Conservation (phyloP, 2,329 filamentous ascomycete species). For the Paraconiothyrium sp. region DNA sequence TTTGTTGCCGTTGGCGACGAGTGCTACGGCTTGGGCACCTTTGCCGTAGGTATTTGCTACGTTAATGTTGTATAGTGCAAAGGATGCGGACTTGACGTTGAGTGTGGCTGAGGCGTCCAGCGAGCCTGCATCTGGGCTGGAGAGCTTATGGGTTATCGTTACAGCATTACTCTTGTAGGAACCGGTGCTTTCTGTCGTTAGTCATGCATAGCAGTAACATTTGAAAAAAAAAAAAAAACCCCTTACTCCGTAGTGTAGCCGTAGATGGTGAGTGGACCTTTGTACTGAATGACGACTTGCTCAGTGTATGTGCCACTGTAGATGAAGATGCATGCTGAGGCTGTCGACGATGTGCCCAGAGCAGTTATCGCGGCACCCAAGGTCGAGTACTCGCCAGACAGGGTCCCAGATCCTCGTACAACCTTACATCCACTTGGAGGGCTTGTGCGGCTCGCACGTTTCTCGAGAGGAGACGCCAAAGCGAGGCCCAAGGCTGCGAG, state of each 20-base stretch:
- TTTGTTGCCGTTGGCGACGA: slow-evolving; percentile 57
- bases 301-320: slow-evolving; percentile 65
- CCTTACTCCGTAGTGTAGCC: slow-evolving; percentile 26
- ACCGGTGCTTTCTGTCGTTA: slow-evolving; percentile 4
- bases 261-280: slow-evolving; percentile 54
- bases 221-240: background rate
- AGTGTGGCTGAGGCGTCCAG: slow-evolving; percentile 62
- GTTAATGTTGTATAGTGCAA: slow-evolving; percentile 69
- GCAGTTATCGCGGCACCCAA: slow-evolving; percentile 51
- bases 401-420: slow-evolving; percentile 47
- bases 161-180: slow-evolving; percentile 64
- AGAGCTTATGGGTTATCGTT: slow-evolving; percentile 55
- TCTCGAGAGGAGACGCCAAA: background rate
- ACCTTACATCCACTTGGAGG: slow-evolving; percentile 60
- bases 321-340: slow-evolving; percentile 67
- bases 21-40: slow-evolving; percentile 55
- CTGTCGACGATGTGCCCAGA: slow-evolving; percentile 58
- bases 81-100: slow-evolving; percentile 53
- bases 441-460: slow-evolving; percentile 45
- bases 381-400: slow-evolving; percentile 51
- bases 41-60: slow-evolving; percentile 53
- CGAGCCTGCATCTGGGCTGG: slow-evolving; percentile 38
- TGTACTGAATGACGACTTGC: slow-evolving; percentile 62
- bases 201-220: background rate
- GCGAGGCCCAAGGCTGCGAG: background rate